Percentiles rank a stretch among this genome's conserved stretches.
Evolutionary conservation across 1,284 basidiomycete species (phyloP).

Genomic region (Phlebopus sp.): DNA sequence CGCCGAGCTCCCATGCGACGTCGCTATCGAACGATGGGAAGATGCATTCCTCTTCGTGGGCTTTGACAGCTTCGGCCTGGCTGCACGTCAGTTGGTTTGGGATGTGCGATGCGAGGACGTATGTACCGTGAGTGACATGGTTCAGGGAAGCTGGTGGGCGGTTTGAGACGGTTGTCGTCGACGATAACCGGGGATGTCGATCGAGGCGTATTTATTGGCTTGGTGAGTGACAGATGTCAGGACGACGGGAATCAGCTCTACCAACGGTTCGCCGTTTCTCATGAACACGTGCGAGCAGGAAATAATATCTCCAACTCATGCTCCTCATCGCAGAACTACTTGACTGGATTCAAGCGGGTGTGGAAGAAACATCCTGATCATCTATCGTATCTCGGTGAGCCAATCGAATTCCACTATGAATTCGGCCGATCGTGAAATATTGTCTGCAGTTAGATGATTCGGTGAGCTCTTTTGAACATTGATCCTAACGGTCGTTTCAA

Average conservation of each 20-base stretch:
- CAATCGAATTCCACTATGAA: too few species aligned
- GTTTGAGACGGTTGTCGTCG: not conserved
- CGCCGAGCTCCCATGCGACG: conserved; percentile 34
- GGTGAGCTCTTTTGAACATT: too few species aligned
- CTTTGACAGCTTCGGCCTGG: conserved; percentile 12
- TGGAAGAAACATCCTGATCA: too few species aligned
- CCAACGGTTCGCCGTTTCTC: not conserved
- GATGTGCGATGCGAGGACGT: not conserved
- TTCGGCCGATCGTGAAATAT: too few species aligned
- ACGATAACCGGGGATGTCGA: not conserved
- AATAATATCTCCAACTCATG: too few species aligned
- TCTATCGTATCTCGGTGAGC: too few species aligned
- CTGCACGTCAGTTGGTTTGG: not conserved
- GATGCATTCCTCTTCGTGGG: conserved; percentile 20
- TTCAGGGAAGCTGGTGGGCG: not conserved
- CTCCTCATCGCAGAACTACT: too few species aligned
- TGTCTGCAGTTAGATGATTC: too few species aligned
- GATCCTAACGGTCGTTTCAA: too few species aligned
- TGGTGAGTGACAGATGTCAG: not conserved
- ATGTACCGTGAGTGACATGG: conserved; percentile 13
- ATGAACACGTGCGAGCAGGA: not conserved
- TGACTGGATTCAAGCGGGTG: too few species aligned
- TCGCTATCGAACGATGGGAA: conserved; percentile 19
- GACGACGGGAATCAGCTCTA: not conserved
- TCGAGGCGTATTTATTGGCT: not conserved